phyloP scores from a whole-genome alignment of 805 yeast species.

The Saccharomycopsis sp. region DNA sequence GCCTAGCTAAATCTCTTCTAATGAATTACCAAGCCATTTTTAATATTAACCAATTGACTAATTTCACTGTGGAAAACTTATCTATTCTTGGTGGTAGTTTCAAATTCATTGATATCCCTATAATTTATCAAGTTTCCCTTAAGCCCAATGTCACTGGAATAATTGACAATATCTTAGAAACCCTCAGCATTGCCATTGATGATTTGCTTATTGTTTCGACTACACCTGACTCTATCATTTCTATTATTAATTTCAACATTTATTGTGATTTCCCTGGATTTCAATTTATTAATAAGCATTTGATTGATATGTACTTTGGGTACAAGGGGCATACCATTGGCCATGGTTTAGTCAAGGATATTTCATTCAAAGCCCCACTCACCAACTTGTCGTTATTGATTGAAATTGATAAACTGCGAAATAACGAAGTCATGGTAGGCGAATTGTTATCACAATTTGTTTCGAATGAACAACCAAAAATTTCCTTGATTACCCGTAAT shows the following conservation, averaged over 20 bases:
- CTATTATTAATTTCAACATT: slow-evolving; percentile 6
- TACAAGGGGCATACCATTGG: slow-evolving; percentile 15
- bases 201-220: slow-evolving; percentile 13
- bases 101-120: slow-evolving; percentile 5
- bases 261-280: not conserved
- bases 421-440: slow-evolving; percentile 26
- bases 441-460: slow-evolving; percentile 33
- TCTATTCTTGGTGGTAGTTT: not conserved
- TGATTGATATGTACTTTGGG: slow-evolving; percentile 13
- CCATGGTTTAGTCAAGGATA: slow-evolving; percentile 6
- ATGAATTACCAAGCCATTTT: too few species aligned
- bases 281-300: slow-evolving; percentile 3
- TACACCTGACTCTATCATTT: slow-evolving; percentile 4
- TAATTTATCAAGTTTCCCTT: slow-evolving; percentile 4
- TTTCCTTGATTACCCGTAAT: slow-evolving; percentile 28
- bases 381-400: slow-evolving; percentile 15
- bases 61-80: not conserved
- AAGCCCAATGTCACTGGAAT: not conserved
- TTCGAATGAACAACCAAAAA: slow-evolving; percentile 32
- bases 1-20: too few species aligned
- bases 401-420: slow-evolving; percentile 18
- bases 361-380: slow-evolving; percentile 4
- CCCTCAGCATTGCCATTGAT: slow-evolving; percentile 5
- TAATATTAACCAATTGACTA: not conserved
- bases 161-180: not conserved